A percentile compares a stretch with the other conserved stretches of the same genome.
phyloP scores from a whole-genome alignment of 129 eudicot genomes.

The Arctium minus region DNA sequence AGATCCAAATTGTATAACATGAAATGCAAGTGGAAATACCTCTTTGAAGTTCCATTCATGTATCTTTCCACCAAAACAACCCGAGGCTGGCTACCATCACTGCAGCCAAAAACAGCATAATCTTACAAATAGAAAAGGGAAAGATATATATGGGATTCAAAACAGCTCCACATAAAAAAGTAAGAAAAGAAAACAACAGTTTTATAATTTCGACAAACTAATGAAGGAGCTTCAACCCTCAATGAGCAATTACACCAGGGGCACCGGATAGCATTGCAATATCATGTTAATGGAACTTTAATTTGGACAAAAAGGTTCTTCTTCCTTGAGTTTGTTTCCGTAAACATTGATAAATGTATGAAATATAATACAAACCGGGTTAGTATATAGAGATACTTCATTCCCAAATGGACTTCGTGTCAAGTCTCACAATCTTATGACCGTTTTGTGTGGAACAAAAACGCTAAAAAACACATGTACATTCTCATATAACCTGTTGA shows the following conservation, averaged over 20 bases:
- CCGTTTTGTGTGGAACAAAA: no score
- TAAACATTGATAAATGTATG: background rate
- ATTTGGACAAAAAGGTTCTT: background rate
- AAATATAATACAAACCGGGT: background rate
- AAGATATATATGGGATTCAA: background rate
- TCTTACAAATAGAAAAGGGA: background rate
- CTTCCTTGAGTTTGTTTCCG: background rate
- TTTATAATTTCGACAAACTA: background rate
- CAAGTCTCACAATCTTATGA: background rate
- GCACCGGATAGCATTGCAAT: background rate
- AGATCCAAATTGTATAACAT: background rate
- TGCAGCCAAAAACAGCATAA: conserved; percentile 16
- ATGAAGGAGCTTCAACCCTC: background rate
- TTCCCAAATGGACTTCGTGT: background rate
- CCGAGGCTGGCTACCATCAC: conserved; percentile 30
- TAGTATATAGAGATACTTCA: background rate
- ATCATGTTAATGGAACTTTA: background rate
- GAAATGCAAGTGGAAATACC: conserved; percentile 37
- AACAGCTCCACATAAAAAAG: background rate
- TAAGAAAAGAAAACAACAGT: background rate
- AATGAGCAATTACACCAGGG: background rate
- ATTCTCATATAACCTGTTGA: no score
- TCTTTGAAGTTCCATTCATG: conserved; percentile 69
- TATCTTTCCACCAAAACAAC: conserved; percentile 75
- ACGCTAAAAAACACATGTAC: no score